A percentile compares a stretch with the other conserved stretches of the same genome.
These are phyloP conservation scores for Cytospora schulzeri DNA, from an alignment of 2,329 filamentous ascomycete genomes.

Conservation along the genomic window DNA sequence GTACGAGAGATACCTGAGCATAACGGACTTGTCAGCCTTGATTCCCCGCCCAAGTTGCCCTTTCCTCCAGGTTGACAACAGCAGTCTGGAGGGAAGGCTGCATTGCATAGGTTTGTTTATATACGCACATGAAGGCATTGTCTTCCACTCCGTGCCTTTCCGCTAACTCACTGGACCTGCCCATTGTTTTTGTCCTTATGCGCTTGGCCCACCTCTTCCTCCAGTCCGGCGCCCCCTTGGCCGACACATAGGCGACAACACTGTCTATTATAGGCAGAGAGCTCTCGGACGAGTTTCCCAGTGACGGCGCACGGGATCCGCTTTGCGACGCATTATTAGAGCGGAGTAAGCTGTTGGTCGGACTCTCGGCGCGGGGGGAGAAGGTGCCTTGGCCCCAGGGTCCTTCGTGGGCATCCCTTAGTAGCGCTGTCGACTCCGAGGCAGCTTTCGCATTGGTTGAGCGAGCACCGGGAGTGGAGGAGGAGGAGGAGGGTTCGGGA, in stretches of 20 bases:
- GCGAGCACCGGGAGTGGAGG: conserved; percentile 23
- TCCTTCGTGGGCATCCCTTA: conserved; percentile 47
- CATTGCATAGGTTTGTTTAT: not conserved
- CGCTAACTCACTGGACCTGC: conserved; percentile 71
- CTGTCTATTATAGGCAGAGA: conserved; percentile 43
- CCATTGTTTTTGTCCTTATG: conserved; percentile 67
- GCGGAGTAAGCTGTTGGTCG: conserved; percentile 40
- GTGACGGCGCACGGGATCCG: conserved; percentile 38
- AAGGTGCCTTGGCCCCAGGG: conserved; percentile 75
- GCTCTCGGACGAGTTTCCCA: conserved; percentile 33
- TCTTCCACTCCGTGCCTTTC: conserved; percentile 74
- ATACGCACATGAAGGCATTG: conserved; percentile 68
- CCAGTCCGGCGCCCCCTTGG: conserved; percentile 46
- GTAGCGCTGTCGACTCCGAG: conserved; percentile 56
- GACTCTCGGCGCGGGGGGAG: conserved; percentile 64
- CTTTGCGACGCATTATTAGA: conserved; percentile 37
- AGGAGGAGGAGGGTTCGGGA: not conserved
- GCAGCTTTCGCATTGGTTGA: conserved; percentile 26
- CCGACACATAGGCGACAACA: conserved; percentile 41
- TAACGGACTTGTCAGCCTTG: conserved; percentile 23
- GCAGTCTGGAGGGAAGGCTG: not conserved
- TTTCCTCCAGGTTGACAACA: conserved; percentile 3
- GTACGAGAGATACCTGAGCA: conserved; percentile 78
- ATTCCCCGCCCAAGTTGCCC: not conserved
- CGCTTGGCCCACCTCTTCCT: conserved; percentile 52